phyloP scores from a whole-genome alignment of 1,139 yeast species.

The Suhomyces taliae region DNA sequence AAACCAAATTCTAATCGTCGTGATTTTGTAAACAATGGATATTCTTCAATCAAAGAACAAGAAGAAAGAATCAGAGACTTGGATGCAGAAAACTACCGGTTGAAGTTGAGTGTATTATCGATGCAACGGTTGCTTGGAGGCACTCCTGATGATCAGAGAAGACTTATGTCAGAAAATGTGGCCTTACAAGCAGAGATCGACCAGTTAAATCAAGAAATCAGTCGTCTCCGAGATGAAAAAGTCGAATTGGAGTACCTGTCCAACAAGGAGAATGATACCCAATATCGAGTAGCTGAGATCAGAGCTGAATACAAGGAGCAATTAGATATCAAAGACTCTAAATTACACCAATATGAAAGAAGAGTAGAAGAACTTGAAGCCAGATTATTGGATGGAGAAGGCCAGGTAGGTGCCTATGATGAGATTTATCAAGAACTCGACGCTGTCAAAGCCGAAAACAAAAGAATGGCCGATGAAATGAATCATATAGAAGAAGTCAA shows the following conservation, averaged over 20 bases:
- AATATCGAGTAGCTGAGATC: slow-evolving; percentile 6
- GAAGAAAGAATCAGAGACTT: slow-evolving; percentile 50
- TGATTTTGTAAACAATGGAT: slow-evolving; percentile 26
- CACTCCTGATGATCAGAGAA: slow-evolving; percentile 44
- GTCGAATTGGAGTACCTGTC: slow-evolving; percentile 11
- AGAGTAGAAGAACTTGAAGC: slow-evolving; percentile 8
- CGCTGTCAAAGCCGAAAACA: background rate
- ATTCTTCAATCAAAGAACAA: slow-evolving; percentile 50
- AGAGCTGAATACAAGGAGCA: slow-evolving; percentile 11
- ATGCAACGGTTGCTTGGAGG: slow-evolving; percentile 49
- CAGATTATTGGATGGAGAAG: slow-evolving; percentile 1
- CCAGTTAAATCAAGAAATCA: slow-evolving; percentile 20
- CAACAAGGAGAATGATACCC: slow-evolving; percentile 18
- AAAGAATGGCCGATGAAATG: background rate
- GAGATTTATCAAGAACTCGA: background rate
- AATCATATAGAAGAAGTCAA: slow-evolving; percentile 9
- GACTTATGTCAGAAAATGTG: slow-evolving; percentile 39
- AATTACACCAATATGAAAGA: slow-evolving; percentile 11
- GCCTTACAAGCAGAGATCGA: slow-evolving; percentile 40
- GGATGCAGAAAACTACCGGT: slow-evolving; percentile 60
- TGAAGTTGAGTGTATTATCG: slow-evolving; percentile 59
- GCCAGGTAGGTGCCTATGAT: background rate
- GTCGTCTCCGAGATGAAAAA: slow-evolving; percentile 13
- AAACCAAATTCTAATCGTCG: slow-evolving; percentile 11
- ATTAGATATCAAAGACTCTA: slow-evolving; percentile 17